phyloP scores from a whole-genome alignment of 768 basidiomycete species.

The Lepiota venenata region DNA sequence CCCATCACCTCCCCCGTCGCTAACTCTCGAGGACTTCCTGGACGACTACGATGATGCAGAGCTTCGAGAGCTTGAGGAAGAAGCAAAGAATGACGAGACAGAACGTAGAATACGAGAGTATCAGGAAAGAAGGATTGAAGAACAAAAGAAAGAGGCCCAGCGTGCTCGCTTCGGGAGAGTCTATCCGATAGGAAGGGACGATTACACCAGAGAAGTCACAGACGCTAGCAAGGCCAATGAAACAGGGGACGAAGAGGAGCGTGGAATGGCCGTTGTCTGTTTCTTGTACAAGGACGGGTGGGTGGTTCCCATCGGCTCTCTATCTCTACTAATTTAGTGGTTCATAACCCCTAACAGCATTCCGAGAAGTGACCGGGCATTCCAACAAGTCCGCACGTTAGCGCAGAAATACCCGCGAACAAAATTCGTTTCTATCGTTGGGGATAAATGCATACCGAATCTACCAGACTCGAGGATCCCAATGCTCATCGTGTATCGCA shows the following conservation, averaged over 20 bases:
- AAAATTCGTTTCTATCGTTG: slow-evolving; percentile 95
- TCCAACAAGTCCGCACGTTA: slow-evolving; percentile 63
- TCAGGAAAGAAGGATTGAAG: slow-evolving; percentile 58
- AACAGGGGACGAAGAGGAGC: slow-evolving; percentile 58
- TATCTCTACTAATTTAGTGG: neutral
- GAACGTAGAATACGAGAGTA: slow-evolving; percentile 70
- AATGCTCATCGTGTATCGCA: slow-evolving; percentile 89
- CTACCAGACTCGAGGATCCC: slow-evolving; percentile 89
- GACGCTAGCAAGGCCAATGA: slow-evolving; percentile 80
- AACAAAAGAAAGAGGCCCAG: slow-evolving; percentile 55
- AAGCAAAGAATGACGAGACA: slow-evolving; percentile 71
- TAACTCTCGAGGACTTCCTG: slow-evolving; percentile 64
- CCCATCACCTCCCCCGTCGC: slow-evolving; percentile 80
- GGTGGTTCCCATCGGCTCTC: slow-evolving; percentile 23
- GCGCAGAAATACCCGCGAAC: slow-evolving; percentile 85
- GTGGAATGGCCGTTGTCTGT: slow-evolving; percentile 90
- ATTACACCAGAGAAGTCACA: slow-evolving; percentile 93
- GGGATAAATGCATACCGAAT: slow-evolving; percentile 94
- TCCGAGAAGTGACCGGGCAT: slow-evolving; percentile 75
- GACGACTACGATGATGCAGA: slow-evolving; percentile 61
- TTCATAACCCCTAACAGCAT: slow-evolving; percentile 44
- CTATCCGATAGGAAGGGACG: slow-evolving; percentile 87
- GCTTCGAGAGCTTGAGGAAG: slow-evolving; percentile 67
- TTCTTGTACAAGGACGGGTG: slow-evolving; percentile 96
- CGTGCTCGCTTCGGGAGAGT: slow-evolving; percentile 78